A percentile compares a stretch with the other conserved stretches of the same genome.
These are phyloP conservation scores for Diddensiella caesifluorescens DNA, from an alignment of 805 yeast species.

Conservation along the genomic window DNA sequence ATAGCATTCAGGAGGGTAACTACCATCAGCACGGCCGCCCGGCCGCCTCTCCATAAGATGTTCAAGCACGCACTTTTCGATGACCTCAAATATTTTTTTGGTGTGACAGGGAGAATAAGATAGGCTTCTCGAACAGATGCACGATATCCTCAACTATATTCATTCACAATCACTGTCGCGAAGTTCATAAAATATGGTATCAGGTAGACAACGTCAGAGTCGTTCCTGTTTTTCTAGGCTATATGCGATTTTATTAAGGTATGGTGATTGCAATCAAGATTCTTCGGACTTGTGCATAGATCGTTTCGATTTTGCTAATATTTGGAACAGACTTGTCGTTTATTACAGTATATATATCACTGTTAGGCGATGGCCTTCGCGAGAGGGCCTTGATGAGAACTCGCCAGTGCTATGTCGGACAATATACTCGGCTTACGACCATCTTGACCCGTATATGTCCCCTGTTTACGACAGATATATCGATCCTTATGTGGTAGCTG, in stretches of 20 bases:
- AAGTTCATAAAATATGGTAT: no score
- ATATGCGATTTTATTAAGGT: conserved; percentile 1
- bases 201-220: no score
- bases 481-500: conserved; percentile 12
- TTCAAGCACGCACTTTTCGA: no score
- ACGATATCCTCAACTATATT: no score
- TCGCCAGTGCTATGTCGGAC: conserved; percentile 21
- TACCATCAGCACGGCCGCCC: no score
- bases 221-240: background rate
- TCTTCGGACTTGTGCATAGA: background rate
- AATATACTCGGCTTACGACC: conserved; percentile 17
- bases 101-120: no score
- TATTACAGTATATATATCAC: conserved; percentile 25
- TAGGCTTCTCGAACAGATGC: no score
- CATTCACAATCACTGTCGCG: no score
- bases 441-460: conserved; percentile 16
- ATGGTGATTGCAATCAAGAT: no score
- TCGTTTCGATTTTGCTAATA: background rate
- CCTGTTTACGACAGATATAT: conserved; percentile 17
- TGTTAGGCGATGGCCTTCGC: conserved; percentile 24
- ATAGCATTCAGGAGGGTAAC: no score
- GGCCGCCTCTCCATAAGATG: no score
- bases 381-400: conserved; percentile 9
- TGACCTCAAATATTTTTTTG: no score
- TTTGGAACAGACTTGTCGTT: conserved; percentile 20